These are phyloP conservation scores for Luzula sylvatica DNA, from an alignment of 176 grass and related monocot species.

Conservation along the genomic window DNA sequence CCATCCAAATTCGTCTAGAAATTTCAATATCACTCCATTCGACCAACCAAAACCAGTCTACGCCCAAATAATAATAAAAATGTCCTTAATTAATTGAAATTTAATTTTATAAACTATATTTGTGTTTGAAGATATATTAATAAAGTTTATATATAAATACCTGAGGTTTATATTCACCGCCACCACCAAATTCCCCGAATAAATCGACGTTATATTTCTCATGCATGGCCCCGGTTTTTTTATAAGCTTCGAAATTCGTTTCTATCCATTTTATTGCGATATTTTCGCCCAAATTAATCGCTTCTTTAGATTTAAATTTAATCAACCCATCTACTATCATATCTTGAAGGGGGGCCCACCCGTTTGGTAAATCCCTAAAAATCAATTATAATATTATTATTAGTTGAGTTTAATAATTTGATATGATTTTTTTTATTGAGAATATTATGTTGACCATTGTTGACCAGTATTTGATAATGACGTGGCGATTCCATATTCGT, in stretches of 20 bases:
- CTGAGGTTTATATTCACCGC: slow-evolving; percentile 85
- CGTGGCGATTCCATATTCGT: slow-evolving; percentile 65
- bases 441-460: slow-evolving; percentile 64
- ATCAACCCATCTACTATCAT: slow-evolving; percentile 66
- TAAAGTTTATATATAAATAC: slow-evolving; percentile 27
- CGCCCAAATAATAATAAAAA: background rate
- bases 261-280: slow-evolving; percentile 79
- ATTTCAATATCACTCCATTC: slow-evolving; percentile 73
- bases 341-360: slow-evolving; percentile 87
- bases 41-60: slow-evolving; percentile 99
- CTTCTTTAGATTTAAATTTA: slow-evolving; percentile 41
- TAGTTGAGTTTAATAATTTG: background rate
- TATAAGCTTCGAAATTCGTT: slow-evolving; percentile 72
- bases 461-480: slow-evolving; percentile 62
- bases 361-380: slow-evolving; percentile 87
- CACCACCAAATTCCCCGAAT: slow-evolving; percentile 63
- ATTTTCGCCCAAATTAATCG: slow-evolving; percentile 45
- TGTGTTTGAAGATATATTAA: no score
- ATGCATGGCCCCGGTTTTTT: slow-evolving; percentile 60
- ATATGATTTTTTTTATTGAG: background rate
- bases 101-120: background rate
- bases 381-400: background rate
- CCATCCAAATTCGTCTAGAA: slow-evolving; percentile 94
- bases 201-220: slow-evolving; percentile 68
- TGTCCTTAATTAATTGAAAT: background rate